phyloP scores from a whole-genome alignment of 2,329 filamentous ascomycete genomes.

The Colletotrichum sp. region DNA sequence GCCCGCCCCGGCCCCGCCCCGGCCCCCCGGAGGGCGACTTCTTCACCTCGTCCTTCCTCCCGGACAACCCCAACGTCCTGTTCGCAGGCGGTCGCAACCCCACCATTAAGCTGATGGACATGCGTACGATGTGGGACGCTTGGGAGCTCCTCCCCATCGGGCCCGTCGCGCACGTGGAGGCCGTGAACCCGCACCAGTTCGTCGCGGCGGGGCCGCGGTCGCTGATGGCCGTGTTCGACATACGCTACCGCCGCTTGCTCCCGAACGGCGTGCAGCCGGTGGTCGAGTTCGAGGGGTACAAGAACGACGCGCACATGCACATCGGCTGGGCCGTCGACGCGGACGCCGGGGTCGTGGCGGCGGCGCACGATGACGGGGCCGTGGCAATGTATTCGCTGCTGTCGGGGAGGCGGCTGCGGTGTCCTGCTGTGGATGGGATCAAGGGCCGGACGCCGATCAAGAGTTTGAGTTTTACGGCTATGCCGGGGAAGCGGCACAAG shows the following conservation, averaged over 20 bases:
- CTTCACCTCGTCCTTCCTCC: slow-evolving; percentile 55
- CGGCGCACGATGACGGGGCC: slow-evolving; percentile 55
- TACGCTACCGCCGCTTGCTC: slow-evolving; percentile 44
- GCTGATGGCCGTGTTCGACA: slow-evolving; percentile 61
- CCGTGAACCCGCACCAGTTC: slow-evolving; percentile 53
- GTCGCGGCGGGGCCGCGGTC: slow-evolving; percentile 56
- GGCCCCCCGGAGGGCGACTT: slow-evolving; percentile 36
- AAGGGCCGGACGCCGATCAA: slow-evolving; percentile 37
- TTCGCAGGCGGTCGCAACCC: slow-evolving; percentile 57
- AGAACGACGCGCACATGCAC: slow-evolving; percentile 51
- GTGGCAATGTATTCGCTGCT: slow-evolving; percentile 55
- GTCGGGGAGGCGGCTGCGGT: slow-evolving; percentile 45
- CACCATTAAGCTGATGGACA: slow-evolving; percentile 49
- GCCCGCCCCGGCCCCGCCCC: slow-evolving; percentile 26
- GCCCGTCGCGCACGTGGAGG: slow-evolving; percentile 54
- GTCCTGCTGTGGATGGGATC: slow-evolving; percentile 28
- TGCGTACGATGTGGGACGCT: slow-evolving; percentile 39
- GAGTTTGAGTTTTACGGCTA: slow-evolving; percentile 49
- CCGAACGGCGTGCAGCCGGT: slow-evolving; percentile 39
- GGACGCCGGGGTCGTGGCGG: slow-evolving; percentile 55
- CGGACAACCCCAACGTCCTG: slow-evolving; percentile 47
- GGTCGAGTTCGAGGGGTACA: slow-evolving; percentile 53
- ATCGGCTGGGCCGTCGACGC: slow-evolving; percentile 58
- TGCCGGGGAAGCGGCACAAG: slow-evolving; percentile 47
- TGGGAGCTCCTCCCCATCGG: slow-evolving; percentile 41